These are phyloP conservation scores for Backusella mclennaniae DNA, from an alignment of 192 early-diverging fungal species.

Conservation along the genomic window DNA sequence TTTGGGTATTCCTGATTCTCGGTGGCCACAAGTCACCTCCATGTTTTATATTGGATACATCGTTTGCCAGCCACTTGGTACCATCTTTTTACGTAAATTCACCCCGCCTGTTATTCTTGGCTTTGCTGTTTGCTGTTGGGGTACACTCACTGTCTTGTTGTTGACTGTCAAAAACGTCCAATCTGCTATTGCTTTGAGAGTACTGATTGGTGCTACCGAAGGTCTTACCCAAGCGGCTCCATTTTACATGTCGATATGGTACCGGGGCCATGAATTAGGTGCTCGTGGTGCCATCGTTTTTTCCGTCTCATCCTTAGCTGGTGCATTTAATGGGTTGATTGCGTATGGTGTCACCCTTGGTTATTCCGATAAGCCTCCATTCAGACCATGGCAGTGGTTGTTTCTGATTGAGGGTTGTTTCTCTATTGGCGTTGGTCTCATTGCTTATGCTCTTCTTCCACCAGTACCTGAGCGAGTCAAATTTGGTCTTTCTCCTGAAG, in stretches of 20 bases:
- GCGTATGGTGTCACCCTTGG: constrained; percentile 36
- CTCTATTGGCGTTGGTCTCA: neutral
- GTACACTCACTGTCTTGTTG: constrained; percentile 10
- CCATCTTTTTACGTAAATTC: constrained; percentile 8
- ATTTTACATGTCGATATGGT: constrained; percentile 17
- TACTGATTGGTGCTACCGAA: constrained; percentile 5
- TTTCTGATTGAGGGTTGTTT: neutral
- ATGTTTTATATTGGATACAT: constrained; percentile 2
- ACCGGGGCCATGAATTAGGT: constrained; percentile 8
- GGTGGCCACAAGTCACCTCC: neutral
- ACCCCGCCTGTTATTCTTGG: constrained; percentile 9
- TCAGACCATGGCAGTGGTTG: neutral
- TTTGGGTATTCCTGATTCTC: neutral
- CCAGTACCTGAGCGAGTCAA: neutral
- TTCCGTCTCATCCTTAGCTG: constrained; percentile 10
- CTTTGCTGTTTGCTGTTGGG: constrained; percentile 13
- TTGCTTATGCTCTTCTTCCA: neutral
- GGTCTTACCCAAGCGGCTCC: constrained; percentile 15
- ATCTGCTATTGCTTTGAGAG: constrained; percentile 9
- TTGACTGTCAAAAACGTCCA: constrained; percentile 9
- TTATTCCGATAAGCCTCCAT: constrained; percentile 13
- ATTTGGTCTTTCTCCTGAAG: neutral
- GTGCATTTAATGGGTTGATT: constrained; percentile 19
- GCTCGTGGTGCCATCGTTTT: constrained; percentile 17
- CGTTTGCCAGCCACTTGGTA: constrained; percentile 7